A percentile compares a stretch with the other conserved stretches of the same genome.
phyloP scores from a whole-genome alignment of 2,329 filamentous ascomycete genomes.

The Curvularia verruculosa region DNA sequence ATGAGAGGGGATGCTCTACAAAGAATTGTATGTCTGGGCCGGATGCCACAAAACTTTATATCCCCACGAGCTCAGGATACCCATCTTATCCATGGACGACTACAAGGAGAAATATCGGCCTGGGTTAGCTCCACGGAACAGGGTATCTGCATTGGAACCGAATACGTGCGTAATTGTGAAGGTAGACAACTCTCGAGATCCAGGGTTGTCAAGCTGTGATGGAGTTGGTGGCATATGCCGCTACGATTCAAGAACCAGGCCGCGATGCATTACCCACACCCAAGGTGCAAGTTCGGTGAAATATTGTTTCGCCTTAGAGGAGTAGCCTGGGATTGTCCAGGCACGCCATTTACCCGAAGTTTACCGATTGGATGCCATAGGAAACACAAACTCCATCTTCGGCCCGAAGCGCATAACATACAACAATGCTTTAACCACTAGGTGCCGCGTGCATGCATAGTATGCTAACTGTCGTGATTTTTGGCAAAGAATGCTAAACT shows the following conservation, averaged over 20 bases:
- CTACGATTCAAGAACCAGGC: neutral
- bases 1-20: slow-evolving; percentile 2
- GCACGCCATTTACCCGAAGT: neutral
- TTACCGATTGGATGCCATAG: neutral
- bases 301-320: slow-evolving; percentile 4
- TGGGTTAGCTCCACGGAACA: neutral
- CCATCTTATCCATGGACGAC: neutral
- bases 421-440: neutral
- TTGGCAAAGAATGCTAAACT: neutral
- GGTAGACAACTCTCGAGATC: neutral
- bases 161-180: neutral
- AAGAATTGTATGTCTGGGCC: neutral
- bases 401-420: slow-evolving; percentile 17
- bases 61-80: neutral
- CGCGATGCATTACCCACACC: neutral
- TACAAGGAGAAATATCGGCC: neutral
- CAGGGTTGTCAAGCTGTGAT: neutral
- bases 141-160: neutral
- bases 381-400: slow-evolving; percentile 5
- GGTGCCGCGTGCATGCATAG: neutral
- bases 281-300: slow-evolving; percentile 3
- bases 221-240: neutral
- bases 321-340: neutral
- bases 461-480: neutral
- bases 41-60: slow-evolving; percentile 1